These are phyloP conservation scores for Rhododendron henanense DNA, from an alignment of 148 eudicot species.

Conservation along the genomic window DNA sequence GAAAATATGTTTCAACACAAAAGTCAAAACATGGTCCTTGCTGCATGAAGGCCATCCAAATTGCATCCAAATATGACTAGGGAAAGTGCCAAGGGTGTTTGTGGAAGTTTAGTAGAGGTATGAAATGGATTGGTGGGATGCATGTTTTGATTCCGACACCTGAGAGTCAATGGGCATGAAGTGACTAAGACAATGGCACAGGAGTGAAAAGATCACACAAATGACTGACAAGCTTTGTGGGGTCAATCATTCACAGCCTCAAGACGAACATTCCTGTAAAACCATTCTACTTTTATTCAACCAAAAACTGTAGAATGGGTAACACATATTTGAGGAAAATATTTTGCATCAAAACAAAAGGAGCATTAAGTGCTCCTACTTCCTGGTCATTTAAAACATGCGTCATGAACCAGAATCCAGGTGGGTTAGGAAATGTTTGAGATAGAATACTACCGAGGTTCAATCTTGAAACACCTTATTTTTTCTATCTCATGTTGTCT, in stretches of 20 bases:
- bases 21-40: neutral
- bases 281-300: neutral
- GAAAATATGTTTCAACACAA: neutral
- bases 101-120: neutral
- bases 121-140: neutral
- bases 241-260: neutral
- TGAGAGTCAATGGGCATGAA: neutral
- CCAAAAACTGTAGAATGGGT: neutral
- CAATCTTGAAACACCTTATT: neutral
- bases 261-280: neutral
- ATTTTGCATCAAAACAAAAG: neutral
- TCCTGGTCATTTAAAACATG: neutral
- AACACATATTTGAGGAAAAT: neutral
- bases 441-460: neutral
- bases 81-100: neutral
- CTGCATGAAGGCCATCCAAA: conserved; percentile 1
- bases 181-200: neutral
- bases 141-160: neutral
- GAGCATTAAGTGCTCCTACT: neutral
- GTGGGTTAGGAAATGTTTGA: conserved; percentile 5
- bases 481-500: neutral
- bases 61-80: neutral
- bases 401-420: neutral
- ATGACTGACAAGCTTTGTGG: neutral
- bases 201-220: neutral